Percentiles rank a stretch among this genome's conserved stretches.
Evolutionary conservation across 257 asterid species (phyloP).

Genomic region (Nyctanthes arbortristis): DNA sequence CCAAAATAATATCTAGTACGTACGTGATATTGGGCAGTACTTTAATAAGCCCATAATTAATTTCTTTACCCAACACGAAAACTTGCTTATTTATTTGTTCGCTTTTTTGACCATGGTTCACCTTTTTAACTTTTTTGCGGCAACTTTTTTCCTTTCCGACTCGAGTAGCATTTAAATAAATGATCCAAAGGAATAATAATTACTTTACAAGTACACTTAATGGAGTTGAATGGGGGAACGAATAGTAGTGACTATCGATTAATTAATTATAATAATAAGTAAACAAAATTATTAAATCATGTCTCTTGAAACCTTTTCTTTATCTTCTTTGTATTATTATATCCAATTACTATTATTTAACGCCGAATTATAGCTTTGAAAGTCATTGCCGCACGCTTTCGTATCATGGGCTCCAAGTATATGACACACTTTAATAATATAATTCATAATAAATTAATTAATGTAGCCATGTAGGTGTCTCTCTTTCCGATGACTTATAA

Average conservation of each 20-base stretch:
- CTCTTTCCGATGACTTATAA: no score
- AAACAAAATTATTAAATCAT: no score
- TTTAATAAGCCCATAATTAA: no score
- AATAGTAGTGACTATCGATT: no score
- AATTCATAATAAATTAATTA: not conserved
- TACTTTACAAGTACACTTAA: not conserved
- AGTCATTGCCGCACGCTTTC: no score
- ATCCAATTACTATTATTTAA: not conserved
- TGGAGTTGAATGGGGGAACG: not conserved
- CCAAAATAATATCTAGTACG: no score
- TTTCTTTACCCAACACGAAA: no score
- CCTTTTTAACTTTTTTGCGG: not conserved
- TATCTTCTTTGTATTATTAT: no score
- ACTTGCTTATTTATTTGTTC: not conserved
- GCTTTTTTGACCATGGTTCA: not conserved
- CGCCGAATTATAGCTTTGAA: slow-evolving; percentile 34
- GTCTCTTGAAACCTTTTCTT: not conserved
- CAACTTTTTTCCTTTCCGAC: not conserved
- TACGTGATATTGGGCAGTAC: no score
- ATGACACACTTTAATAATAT: slow-evolving; percentile 24
- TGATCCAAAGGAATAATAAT: not conserved
- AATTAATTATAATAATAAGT: no score
- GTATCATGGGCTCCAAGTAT: no score
- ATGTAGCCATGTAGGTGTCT: no score
- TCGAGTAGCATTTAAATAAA: not conserved